A percentile compares a stretch with the other conserved stretches of the same genome.
Conservation (phyloP, 345 rosid genomes). For the Citrus unshiu region DNA sequence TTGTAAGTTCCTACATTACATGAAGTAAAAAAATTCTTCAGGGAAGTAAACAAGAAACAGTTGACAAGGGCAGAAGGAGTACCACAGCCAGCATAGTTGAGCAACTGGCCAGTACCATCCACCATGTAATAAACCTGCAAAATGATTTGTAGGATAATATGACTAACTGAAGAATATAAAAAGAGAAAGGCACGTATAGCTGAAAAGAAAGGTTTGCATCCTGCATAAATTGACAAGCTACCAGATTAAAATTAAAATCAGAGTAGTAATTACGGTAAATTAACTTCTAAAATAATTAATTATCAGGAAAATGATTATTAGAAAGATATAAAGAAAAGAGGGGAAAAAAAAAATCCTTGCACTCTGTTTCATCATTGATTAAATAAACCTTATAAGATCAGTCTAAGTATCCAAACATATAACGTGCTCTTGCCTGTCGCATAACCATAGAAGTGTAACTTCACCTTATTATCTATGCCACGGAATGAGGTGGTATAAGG, state of each 20-base stretch:
- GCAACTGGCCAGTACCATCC: slow-evolving; percentile 59
- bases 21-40: neutral
- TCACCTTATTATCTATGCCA: slow-evolving; percentile 92
- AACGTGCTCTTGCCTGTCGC: neutral
- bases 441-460: neutral
- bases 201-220: neutral
- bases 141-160: slow-evolving; percentile 9
- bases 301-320: neutral
- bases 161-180: neutral
- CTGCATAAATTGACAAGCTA: neutral
- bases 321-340: neutral
- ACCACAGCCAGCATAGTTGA: slow-evolving; percentile 93
- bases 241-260: neutral
- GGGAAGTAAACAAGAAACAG: neutral
- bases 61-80: slow-evolving; percentile 22
- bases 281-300: neutral
- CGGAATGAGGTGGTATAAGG: slow-evolving; percentile 92
- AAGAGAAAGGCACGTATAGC: neutral
- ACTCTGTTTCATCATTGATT: neutral
- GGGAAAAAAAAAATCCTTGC: neutral
- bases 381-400: neutral
- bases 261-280: neutral
- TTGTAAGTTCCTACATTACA: neutral
- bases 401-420: neutral
- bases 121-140: slow-evolving; percentile 88